phyloP scores from a whole-genome alignment of 192 early-diverging fungal species.

The Backusella westeae region DNA sequence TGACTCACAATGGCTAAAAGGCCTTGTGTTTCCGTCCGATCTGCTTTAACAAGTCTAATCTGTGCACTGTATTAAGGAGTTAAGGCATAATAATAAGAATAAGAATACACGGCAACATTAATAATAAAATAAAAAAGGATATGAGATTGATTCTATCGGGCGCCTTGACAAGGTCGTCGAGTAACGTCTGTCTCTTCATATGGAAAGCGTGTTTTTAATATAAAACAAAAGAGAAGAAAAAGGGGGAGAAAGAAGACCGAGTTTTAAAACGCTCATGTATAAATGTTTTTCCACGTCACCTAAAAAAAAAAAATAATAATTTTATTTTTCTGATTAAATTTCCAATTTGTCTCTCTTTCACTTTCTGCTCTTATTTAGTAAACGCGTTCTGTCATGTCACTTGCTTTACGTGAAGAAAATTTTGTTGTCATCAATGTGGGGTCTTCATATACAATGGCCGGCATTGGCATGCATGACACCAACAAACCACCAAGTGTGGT shows the following conservation, averaged over 20 bases:
- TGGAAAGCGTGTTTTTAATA: neutral
- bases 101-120: neutral
- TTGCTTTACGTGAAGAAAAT: slow-evolving; percentile 69
- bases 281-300: neutral
- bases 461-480: slow-evolving; percentile 73
- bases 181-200: neutral
- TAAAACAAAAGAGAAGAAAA: neutral
- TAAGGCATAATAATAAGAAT: neutral
- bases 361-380: neutral
- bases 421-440: slow-evolving; percentile 89
- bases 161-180: slow-evolving; percentile 5
- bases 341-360: neutral
- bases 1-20: slow-evolving; percentile 9
- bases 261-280: neutral
- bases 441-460: slow-evolving; percentile 72
- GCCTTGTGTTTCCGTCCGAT: neutral
- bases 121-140: slow-evolving; percentile 18
- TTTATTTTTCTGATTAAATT: neutral
- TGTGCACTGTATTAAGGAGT: neutral
- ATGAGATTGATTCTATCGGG: slow-evolving; percentile 16
- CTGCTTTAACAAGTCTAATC: neutral
- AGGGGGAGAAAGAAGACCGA: neutral
- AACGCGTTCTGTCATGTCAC: slow-evolving; percentile 32
- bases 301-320: neutral
- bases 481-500: slow-evolving; percentile 66